Conservation (phyloP, 2,329 filamentous ascomycete species). For the Sporothrix dimorphospora region DNA sequence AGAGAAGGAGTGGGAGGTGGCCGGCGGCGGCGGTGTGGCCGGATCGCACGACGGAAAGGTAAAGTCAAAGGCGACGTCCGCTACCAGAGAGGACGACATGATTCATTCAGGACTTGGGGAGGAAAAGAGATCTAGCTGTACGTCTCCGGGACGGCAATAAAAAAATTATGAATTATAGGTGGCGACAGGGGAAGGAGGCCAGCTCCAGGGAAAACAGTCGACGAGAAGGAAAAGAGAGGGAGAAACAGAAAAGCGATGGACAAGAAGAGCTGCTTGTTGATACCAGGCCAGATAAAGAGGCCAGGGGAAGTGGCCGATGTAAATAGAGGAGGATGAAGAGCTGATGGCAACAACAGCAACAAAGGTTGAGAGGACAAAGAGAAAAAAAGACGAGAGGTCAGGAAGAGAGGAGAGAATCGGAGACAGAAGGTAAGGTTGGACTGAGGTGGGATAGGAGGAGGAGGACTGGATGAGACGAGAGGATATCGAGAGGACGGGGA, state of each 20-base stretch:
- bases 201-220: constrained; percentile 35
- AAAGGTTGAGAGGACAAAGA: constrained; percentile 33
- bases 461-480: constrained; percentile 26
- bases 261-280: constrained; percentile 21
- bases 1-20: constrained; percentile 44
- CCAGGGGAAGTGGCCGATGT: constrained; percentile 21
- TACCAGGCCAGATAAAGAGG: constrained; percentile 23
- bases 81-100: constrained; percentile 57
- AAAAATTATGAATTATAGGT: constrained; percentile 36
- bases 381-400: constrained; percentile 31
- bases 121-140: background rate
- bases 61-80: constrained; percentile 65
- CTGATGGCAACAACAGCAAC: constrained; percentile 20
- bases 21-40: constrained; percentile 49
- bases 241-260: constrained; percentile 21
- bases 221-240: constrained; percentile 16
- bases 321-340: constrained; percentile 21
- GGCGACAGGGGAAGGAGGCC: constrained; percentile 34
- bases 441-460: background rate
- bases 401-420: constrained; percentile 27
- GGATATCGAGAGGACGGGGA: constrained; percentile 14
- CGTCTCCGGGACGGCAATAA: constrained; percentile 25
- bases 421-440: background rate
- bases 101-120: constrained; percentile 8
- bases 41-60: constrained; percentile 59